These are phyloP conservation scores for Triangularia verruculosa DNA, from an alignment of 2,329 filamentous ascomycete species.

Conservation along the genomic window DNA sequence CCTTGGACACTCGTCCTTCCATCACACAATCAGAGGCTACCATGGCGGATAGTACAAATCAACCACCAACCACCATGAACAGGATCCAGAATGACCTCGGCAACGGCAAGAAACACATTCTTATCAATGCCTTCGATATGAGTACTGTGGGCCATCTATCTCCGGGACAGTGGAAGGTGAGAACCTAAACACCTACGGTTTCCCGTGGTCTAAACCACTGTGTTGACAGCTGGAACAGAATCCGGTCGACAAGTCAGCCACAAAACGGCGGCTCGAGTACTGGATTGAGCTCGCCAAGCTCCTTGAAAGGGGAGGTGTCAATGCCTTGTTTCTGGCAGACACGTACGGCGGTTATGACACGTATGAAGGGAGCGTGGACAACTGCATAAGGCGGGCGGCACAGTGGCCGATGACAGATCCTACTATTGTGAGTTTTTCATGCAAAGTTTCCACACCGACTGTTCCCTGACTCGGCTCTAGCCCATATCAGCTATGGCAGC, in stretches of 20 bases:
- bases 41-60: not conserved
- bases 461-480: constrained; percentile 31
- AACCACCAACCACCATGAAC: not conserved
- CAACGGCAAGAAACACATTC: constrained; percentile 49
- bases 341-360: constrained; percentile 64
- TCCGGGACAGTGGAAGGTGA: constrained; percentile 64
- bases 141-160: constrained; percentile 62
- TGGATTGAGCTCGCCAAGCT: constrained; percentile 64
- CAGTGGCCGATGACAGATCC: constrained; percentile 66
- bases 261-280: constrained; percentile 58
- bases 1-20: not conserved
- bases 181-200: not conserved
- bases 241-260: constrained; percentile 57
- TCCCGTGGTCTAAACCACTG: not conserved
- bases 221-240: constrained; percentile 40
- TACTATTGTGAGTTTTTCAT: constrained; percentile 48
- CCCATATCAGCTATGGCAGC: constrained; percentile 65
- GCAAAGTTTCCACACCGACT: not conserved
- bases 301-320: constrained; percentile 60
- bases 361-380: constrained; percentile 57
- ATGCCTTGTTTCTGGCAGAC: constrained; percentile 64
- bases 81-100: constrained; percentile 6
- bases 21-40: not conserved
- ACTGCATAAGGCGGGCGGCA: constrained; percentile 59
- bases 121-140: constrained; percentile 66